These are phyloP conservation scores for Eucalyptus marginata DNA, from an alignment of 345 rosid species.

Conservation along the genomic window DNA sequence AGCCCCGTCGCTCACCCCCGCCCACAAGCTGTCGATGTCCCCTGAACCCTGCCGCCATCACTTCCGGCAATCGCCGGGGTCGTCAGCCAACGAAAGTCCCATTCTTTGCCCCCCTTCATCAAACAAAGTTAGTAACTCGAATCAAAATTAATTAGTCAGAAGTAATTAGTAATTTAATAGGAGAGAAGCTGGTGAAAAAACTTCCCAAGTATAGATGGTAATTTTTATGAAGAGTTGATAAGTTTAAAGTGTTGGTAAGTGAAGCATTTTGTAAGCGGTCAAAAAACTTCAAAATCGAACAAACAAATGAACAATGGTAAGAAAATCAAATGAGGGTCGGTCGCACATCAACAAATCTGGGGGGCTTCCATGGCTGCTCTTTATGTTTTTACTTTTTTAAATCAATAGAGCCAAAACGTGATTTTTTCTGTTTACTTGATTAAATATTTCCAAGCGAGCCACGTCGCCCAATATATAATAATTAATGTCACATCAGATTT, in stretches of 20 bases:
- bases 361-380: not conserved
- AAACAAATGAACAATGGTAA: not conserved
- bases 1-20: not conserved
- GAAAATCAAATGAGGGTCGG: not conserved
- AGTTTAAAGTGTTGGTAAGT: not conserved
- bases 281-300: not conserved
- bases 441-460: not conserved
- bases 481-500: not conserved
- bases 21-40: not conserved
- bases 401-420: not conserved
- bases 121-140: not conserved
- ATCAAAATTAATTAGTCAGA: not conserved
- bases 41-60: not conserved
- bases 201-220: not conserved
- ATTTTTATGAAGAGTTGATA: not conserved
- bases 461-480: accelerated
- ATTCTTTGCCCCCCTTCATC: not conserved
- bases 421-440: too few relatives aligned
- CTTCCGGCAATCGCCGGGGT: not conserved
- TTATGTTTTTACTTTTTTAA: too few relatives aligned
- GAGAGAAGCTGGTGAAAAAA: not conserved
- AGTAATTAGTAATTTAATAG: not conserved
- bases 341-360: not conserved
- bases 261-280: not conserved
- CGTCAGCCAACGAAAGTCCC: not conserved